A percentile compares a stretch with the other conserved stretches of the same genome.
These are phyloP conservation scores for Thalassiosira mediterranea DNA, from an alignment of 352 stramenopile genomes.

Conservation along the genomic window DNA sequence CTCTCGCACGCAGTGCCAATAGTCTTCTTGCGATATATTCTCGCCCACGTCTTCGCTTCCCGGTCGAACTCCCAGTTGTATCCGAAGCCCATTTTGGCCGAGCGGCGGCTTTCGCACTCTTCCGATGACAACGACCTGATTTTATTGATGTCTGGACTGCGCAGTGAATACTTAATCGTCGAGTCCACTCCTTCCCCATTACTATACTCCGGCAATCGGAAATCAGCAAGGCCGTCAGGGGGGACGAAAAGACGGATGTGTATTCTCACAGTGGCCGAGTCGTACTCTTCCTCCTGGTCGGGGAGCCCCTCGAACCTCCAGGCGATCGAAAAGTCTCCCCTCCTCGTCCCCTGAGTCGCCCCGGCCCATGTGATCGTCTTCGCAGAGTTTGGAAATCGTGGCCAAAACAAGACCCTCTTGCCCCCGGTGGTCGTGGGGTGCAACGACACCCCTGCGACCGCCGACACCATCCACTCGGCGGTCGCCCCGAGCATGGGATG, in stretches of 20 bases:
- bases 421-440: slow-evolving; percentile 36
- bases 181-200: slow-evolving; percentile 1
- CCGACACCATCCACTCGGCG: slow-evolving; percentile 54
- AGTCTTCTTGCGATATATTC: slow-evolving; percentile 16
- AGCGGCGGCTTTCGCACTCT: slow-evolving; percentile 10
- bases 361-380: slow-evolving; percentile 24
- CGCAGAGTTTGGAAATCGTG: slow-evolving; percentile 43
- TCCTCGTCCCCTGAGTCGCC: slow-evolving; percentile 23
- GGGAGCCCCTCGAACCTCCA: slow-evolving; percentile 47
- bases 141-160: slow-evolving; percentile 9
- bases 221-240: slow-evolving; percentile 8
- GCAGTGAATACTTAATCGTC: background rate
- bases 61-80: slow-evolving; percentile 34
- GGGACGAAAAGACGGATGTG: slow-evolving; percentile 36
- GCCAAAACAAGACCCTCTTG: slow-evolving; percentile 34
- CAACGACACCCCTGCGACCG: slow-evolving; percentile 37
- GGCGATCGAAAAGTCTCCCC: slow-evolving; percentile 41
- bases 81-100: slow-evolving; percentile 8
- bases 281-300: slow-evolving; percentile 6
- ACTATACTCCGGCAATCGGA: background rate
- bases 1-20: slow-evolving; percentile 41
- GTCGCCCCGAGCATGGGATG: slow-evolving; percentile 62
- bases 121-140: background rate
- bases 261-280: slow-evolving; percentile 35
- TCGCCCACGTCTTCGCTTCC: slow-evolving; percentile 22